Evolutionary conservation across 257 asterid genomes (phyloP).

Genomic region (Hygrophila difformis): DNA sequence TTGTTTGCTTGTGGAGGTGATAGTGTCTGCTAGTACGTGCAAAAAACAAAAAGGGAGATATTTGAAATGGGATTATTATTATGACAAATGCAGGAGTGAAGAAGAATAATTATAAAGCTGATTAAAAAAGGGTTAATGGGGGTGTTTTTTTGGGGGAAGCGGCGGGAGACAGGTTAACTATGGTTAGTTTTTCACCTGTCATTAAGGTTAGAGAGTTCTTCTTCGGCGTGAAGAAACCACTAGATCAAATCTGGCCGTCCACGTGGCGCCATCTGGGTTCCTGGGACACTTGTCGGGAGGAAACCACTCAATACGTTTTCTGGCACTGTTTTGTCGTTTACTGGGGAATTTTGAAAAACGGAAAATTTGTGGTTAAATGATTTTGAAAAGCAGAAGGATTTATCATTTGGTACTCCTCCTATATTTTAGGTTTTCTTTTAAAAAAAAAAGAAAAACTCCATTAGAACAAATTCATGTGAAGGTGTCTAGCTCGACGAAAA

Average conservation of each 20-base stretch:
- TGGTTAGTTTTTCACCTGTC: constrained; percentile 22
- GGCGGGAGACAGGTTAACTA: constrained; percentile 31
- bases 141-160: constrained; percentile 14
- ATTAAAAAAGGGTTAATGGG: constrained; percentile 14
- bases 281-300: constrained; percentile 53
- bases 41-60: constrained; percentile 27
- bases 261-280: constrained; percentile 39
- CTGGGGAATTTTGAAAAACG: constrained; percentile 12
- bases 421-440: too few species aligned
- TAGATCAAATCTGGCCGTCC: constrained; percentile 25
- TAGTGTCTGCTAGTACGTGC: not conserved
- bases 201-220: constrained; percentile 15
- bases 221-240: constrained; percentile 25
- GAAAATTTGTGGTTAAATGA: constrained; percentile 20
- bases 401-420: too few species aligned
- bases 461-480: too few species aligned
- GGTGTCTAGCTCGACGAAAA: too few species aligned
- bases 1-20: constrained; percentile 19
- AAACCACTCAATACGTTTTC: constrained; percentile 30
- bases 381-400: too few species aligned
- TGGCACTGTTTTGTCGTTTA: constrained; percentile 38
- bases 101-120: not conserved
- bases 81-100: constrained; percentile 3
- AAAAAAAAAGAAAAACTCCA: too few species aligned
- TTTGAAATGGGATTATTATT: constrained; percentile 15